Evolutionary conservation across 305 asterid species (phyloP).

Genomic region (Ajuga reptans): DNA sequence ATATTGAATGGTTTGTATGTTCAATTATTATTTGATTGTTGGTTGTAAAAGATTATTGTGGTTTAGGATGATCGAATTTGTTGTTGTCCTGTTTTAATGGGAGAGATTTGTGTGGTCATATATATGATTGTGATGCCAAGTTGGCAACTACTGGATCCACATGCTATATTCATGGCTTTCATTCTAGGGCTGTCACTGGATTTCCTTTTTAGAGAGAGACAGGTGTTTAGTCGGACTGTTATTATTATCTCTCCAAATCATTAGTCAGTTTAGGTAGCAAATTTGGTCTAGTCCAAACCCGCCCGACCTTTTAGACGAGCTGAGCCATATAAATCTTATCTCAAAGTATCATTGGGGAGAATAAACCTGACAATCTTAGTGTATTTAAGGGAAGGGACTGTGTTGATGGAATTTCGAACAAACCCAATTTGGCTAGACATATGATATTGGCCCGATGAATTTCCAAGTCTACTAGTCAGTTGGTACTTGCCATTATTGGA

Average conservation of each 20-base stretch:
- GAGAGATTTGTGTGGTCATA: background rate
- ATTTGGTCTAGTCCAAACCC: too few species aligned
- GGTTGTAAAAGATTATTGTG: background rate
- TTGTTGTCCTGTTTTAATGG: background rate
- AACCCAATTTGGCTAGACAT: too few species aligned
- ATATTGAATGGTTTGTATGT: background rate
- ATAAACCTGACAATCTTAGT: too few species aligned
- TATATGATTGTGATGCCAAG: constrained; percentile 2
- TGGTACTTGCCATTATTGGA: background rate
- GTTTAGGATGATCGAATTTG: background rate
- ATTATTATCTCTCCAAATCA: background rate
- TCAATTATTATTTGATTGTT: background rate
- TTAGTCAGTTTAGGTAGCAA: background rate
- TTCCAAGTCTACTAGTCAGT: too few species aligned
- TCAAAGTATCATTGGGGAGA: too few species aligned
- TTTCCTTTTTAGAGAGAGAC: background rate
- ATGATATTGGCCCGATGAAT: too few species aligned
- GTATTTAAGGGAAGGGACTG: too few species aligned
- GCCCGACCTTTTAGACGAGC: too few species aligned
- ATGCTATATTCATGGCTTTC: background rate
- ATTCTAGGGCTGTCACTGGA: background rate
- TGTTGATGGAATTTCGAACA: too few species aligned
- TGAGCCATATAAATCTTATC: too few species aligned
- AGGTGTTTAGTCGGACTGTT: background rate
- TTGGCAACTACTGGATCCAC: background rate